A percentile compares a stretch with the other conserved stretches of the same genome.
phyloP scores from a whole-genome alignment of 2,329 filamentous ascomycete genomes.

The Alternaria novae-zelandiae region DNA sequence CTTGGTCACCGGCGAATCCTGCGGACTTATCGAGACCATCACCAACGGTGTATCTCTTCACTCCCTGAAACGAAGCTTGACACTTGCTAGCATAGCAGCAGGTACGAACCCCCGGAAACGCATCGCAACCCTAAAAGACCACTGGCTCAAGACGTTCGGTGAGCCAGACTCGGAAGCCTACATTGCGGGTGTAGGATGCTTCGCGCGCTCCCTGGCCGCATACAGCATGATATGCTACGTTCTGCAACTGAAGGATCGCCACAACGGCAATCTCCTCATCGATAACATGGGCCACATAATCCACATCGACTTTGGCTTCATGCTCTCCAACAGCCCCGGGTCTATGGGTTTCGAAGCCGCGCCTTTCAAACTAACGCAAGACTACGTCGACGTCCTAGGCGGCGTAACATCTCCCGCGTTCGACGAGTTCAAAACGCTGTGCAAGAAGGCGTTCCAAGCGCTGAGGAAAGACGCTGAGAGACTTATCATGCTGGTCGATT shows the following conservation, averaged over 20 bases:
- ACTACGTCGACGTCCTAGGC: conserved; percentile 84
- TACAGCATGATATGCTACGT: conserved; percentile 87
- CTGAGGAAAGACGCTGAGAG: conserved; percentile 79
- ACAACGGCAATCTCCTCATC: conserved; percentile 86
- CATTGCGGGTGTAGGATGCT: conserved; percentile 75
- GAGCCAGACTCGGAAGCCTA: conserved; percentile 72
- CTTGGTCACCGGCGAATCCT: conserved; percentile 82
- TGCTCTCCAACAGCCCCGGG: conserved; percentile 85
- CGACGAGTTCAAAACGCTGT: conserved; percentile 76
- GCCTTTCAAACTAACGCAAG: conserved; percentile 84
- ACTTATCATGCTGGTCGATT: conserved; percentile 79
- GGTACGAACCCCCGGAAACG: conserved; percentile 75
- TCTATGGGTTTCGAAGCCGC: conserved; percentile 86
- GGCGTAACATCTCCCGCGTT: conserved; percentile 73
- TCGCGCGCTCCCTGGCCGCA: conserved; percentile 80
- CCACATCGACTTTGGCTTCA: conserved; percentile 89
- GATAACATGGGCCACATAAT: conserved; percentile 87
- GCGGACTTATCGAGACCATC: conserved; percentile 84
- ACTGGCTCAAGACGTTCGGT: conserved; percentile 81
- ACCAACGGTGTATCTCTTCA: conserved; percentile 88
- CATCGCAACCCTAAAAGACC: conserved; percentile 80
- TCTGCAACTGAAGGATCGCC: conserved; percentile 82
- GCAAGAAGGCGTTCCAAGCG: conserved; percentile 85
- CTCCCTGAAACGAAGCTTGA: conserved; percentile 81
- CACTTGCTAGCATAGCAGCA: conserved; percentile 74